Base-by-base conservation (phyloP, 179 eudicot genomes). In the Nepenthes alata region DNA sequence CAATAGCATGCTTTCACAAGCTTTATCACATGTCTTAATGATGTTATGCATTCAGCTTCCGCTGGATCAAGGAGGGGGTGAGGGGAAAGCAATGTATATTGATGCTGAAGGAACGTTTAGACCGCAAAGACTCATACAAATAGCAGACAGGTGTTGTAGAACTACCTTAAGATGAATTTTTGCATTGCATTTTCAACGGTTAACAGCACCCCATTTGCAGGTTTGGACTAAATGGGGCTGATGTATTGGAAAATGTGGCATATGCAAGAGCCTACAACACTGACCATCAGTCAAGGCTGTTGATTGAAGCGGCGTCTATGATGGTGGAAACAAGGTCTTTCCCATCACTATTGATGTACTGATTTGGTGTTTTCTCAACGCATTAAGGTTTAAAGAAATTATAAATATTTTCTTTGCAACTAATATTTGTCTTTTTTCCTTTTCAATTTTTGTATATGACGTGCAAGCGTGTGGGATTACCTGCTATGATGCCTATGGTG, bases 41-140 rank as follows among this genome's bases (percentile, higher is more conserved):
- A 12, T 8, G 5, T 68, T 57, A 58, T 65, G 53, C 37, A 47
- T 52, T 73, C 80, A 91, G 98, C 95, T 91, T 70, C 96, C 96
- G 39, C 60, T 91, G 68, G 96, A 91, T 67, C 96, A 91, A 80
- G 98, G 98, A 55, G 98, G 98, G 54, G 98, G 98, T 73, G 96
- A 91, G 72, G 96, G 98, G 62, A 91, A 91, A 78, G 98, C 98
- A 49, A 89, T 91, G 98, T 91, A 91, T 66, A 91, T 91, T 62
- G 98, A 91, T 71, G 98, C 98, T 15, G 96, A 91, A 64, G 98
- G 98, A 35, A 89, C 96, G 57, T 91, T 91, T 77, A 89, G 98
- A 70, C 98, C 96, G 8, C 98, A 91, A 67, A 77, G 98, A 62
- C 95, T 91, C 52, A 66, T 91, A 67, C 98, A 91, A 68, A 91